Evolutionary conservation across 1,139 yeast genomes (phyloP), one percentile per base, ranked within the genome.

Genomic region (Kodamaea plutei): DNA sequence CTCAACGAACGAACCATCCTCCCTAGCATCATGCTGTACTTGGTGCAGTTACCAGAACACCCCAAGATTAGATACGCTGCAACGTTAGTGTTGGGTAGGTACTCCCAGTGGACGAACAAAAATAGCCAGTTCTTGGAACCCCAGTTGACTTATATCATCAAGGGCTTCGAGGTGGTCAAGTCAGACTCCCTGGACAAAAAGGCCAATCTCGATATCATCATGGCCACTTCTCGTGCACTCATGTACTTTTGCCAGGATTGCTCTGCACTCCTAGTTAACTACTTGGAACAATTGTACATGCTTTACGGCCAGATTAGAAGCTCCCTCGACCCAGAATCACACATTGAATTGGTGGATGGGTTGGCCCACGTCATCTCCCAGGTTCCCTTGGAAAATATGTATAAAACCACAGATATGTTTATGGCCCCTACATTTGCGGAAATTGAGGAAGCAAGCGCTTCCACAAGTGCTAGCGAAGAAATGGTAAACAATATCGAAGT

Each of bases 211-310:
- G 85, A 83, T 19, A 82, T 85, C 21, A 67, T 81, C 20, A 74
- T 80, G 30, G 96, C 98, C 0, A 88, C 97, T 0, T 84, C 96
- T 0, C 91, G 85, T 56, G 95, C 99, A 1, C 69, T 93, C 47
- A 87, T 87, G 89, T 89, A 79, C 51, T 85, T 93, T 50, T 89
- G 97, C 61, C 84, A 84, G 49, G 98, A 93, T 56, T 93, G 98
- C 50, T 73, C 94, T 0, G 50, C 59, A 10, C 64, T 79, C 12
- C 64, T 93, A 43, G 76, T 80, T 19, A 72, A 74, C 33, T 84
- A 76, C 52, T 64, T 88, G 46, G 89, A 80, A 34, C 95, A 87
- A 52, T 64, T 93, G 34, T 79, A 80, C 45, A 68, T 77, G 40
- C 79, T 91, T 41, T 91, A 85, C 56, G 76, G 76, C 34, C 80